Evolutionary conservation across 148 eudicot genomes (phyloP).

Genomic region (Chenopodium formosanum): DNA sequence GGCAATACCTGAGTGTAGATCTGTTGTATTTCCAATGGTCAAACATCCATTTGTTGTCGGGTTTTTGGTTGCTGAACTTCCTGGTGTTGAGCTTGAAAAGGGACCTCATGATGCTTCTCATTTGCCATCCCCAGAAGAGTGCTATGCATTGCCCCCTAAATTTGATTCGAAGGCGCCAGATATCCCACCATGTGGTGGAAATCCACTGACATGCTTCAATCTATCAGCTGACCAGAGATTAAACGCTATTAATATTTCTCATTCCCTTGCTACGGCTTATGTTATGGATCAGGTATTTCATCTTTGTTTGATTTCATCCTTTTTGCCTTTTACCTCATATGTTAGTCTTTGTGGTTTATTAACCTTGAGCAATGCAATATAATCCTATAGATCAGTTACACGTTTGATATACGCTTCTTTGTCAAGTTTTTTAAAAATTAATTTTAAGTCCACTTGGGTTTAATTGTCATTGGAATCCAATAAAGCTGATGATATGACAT

Average conservation of each 20-base stretch:
- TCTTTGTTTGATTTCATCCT: not conserved
- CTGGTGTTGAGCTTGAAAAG: slow-evolving; percentile 42
- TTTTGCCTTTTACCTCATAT: not conserved
- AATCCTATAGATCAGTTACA: not conserved
- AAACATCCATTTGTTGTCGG: slow-evolving; percentile 96
- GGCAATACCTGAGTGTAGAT: slow-evolving; percentile 68
- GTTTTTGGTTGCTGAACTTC: slow-evolving; percentile 95
- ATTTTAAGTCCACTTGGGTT: not conserved
- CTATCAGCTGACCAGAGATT: slow-evolving; percentile 74
- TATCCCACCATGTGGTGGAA: slow-evolving; percentile 35
- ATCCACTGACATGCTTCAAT: slow-evolving; percentile 37
- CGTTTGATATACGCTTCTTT: not conserved
- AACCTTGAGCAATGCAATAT: not conserved
- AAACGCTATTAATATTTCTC: slow-evolving; percentile 78
- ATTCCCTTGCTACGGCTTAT: slow-evolving; percentile 85
- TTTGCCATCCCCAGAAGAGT: slow-evolving; percentile 42
- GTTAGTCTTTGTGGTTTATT: not conserved
- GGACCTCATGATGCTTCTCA: slow-evolving; percentile 41
- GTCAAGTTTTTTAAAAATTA: not conserved
- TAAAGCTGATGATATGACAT: not conserved
- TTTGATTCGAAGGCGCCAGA: slow-evolving; percentile 45
- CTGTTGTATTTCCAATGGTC: slow-evolving; percentile 93
- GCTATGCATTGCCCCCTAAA: slow-evolving; percentile 50
- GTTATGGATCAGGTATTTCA: slow-evolving; percentile 93
- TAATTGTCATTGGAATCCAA: not conserved